Base-by-base conservation (phyloP, 345 rosid genomes). In the Anastatica hierochuntica region DNA sequence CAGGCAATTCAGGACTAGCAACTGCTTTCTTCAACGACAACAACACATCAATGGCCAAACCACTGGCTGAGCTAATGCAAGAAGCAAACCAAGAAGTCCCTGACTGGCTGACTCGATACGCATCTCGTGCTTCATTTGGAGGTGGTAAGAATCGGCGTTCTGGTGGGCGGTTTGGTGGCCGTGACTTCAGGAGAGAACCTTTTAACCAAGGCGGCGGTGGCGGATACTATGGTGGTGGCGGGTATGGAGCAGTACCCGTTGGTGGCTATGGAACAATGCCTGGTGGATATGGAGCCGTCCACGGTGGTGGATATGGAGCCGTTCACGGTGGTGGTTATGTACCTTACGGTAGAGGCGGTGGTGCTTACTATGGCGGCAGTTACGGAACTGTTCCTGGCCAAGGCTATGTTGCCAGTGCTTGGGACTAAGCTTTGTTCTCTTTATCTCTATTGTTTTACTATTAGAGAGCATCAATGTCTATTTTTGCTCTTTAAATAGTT, bases 61-160 rank as follows among this genome's bases (percentile, higher is more conserved):
- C 95, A 38, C 70, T 90, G 41, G 58, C 89, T 8, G 96, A 90
- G 16, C 74, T 90, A 39, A 90, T 90, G 98, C 94, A 80, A 70
- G 98, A 90, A 74, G 68, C 96, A 14, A 90, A 84, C 58, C 96
- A 90, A 56, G 98, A 90, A 72, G 98, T 87, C 40, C 98, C 98
- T 62, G 85, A 80, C 59, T 90, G 96, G 98, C 82, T 90, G 20
- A 55, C 79, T 50, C 83, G 85, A 30, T 84, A 74, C 42, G 87
- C 96, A 48, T 76, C 95, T 31, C 88, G 95, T 17, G 60, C 92
- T 12, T 66, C 84, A 3, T 82, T 14, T 52, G 76, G 66, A 24
- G 89, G 66, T 33, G 62, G 95, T 43, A 76, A 74, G 52, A 86
- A 75, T 49, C 78, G 84, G 16, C 68, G 83, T 30, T 84, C 88